A percentile compares a stretch with the other conserved stretches of the same genome.
Conservation (phyloP, 148 eudicot species). For the Tetragonia tetragonoides region DNA sequence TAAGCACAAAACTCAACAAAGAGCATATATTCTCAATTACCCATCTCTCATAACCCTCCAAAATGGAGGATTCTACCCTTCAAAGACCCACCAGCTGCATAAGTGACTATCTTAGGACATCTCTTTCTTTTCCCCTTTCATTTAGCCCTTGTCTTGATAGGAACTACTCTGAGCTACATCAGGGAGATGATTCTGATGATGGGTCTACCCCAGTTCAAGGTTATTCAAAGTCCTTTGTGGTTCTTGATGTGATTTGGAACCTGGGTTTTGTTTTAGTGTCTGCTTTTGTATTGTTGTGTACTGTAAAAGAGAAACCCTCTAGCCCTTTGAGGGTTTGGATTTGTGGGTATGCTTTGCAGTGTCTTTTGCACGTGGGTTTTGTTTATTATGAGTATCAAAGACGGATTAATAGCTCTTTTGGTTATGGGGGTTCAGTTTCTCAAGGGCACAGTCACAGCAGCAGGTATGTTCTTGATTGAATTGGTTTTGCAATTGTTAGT, state of each 20-base stretch:
- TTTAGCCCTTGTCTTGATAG: constrained; percentile 26
- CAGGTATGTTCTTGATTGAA: constrained; percentile 30
- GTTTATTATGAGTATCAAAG: constrained; percentile 43
- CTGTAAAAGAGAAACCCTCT: constrained; percentile 45
- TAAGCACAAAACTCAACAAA: constrained; percentile 7
- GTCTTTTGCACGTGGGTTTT: constrained; percentile 61
- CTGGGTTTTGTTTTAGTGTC: constrained; percentile 60
- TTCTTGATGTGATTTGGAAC: constrained; percentile 65
- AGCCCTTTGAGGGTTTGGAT: constrained; percentile 69
- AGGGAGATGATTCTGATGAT: constrained; percentile 30
- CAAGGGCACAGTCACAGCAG: constrained; percentile 26
- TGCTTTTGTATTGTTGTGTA: constrained; percentile 37
- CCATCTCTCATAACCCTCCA: not conserved
- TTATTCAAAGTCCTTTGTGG: constrained; percentile 47
- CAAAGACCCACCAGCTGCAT: constrained; percentile 24
- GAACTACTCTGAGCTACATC: constrained; percentile 21
- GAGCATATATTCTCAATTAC: not conserved
- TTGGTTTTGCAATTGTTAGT: not conserved
- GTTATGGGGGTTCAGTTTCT: constrained; percentile 9
- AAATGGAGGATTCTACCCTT: constrained; percentile 20
- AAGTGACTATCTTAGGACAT: constrained; percentile 24
- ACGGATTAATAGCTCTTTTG: constrained; percentile 25
- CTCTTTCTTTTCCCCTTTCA: constrained; percentile 23
- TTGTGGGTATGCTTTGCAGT: constrained; percentile 57
- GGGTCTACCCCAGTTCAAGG: constrained; percentile 24